phyloP scores from a whole-genome alignment of 2,329 filamentous ascomycete genomes.

The Aureobasidium namibiae region DNA sequence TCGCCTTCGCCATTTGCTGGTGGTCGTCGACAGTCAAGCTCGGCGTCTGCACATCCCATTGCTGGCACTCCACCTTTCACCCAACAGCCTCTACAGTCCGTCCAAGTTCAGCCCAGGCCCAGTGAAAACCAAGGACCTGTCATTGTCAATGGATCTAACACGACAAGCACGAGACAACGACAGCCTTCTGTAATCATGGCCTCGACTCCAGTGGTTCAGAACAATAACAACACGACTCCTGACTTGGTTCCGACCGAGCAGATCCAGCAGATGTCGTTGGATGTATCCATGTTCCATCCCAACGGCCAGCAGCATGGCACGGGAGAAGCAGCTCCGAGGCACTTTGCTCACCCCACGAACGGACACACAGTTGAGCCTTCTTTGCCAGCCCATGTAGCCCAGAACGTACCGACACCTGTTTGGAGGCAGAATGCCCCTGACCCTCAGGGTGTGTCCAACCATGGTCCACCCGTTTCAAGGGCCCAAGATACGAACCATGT shows the following conservation, averaged over 20 bases:
- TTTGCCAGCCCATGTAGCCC: background rate
- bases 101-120: background rate
- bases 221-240: background rate
- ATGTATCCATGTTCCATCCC: background rate
- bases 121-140: constrained; percentile 26
- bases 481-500: background rate
- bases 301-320: constrained; percentile 2
- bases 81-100: constrained; percentile 5
- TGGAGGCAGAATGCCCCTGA: background rate
- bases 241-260: constrained; percentile 9
- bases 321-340: background rate
- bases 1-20: constrained; percentile 42
- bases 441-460: background rate
- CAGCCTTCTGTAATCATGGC: background rate
- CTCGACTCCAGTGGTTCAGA: background rate
- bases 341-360: background rate
- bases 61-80: constrained; percentile 6
- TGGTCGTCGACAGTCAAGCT: constrained; percentile 31
- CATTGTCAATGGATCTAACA: constrained; percentile 34
- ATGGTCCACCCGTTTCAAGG: background rate
- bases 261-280: constrained; percentile 11
- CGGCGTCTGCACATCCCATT: constrained; percentile 18
- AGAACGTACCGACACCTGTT: background rate
- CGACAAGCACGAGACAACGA: constrained; percentile 1
- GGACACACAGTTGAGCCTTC: background rate